A percentile compares a stretch with the other conserved stretches of the same genome.
Conservation (phyloP, 345 rosid genomes). For the Limnanthes douglasii region DNA sequence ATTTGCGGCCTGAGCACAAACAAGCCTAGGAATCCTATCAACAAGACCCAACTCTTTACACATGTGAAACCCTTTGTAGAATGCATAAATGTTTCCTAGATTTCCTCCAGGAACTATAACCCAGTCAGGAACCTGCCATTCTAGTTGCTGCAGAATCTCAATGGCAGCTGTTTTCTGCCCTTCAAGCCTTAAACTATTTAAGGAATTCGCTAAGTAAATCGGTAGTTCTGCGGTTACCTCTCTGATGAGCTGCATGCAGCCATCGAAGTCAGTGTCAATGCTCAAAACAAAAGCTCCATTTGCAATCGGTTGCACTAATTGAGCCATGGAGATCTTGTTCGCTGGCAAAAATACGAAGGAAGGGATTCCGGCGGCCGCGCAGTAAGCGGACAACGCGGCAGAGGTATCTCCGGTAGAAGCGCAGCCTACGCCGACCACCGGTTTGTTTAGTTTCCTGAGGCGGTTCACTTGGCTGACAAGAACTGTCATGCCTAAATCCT, state of each 20-base stretch:
- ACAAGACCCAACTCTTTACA: constrained; percentile 35
- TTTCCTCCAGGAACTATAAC: constrained; percentile 40
- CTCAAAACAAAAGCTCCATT: constrained; percentile 40
- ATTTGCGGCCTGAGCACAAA: constrained; percentile 38
- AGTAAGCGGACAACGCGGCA: constrained; percentile 30
- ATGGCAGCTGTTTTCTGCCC: constrained; percentile 41
- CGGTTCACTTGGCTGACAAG: constrained; percentile 31
- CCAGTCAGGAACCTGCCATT: constrained; percentile 42
- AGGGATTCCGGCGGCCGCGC: constrained; percentile 34
- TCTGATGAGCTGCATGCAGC: constrained; percentile 33
- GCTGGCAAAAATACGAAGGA: constrained; percentile 33
- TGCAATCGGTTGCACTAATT: constrained; percentile 33
- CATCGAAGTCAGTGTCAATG: constrained; percentile 37
- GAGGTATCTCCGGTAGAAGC: constrained; percentile 41
- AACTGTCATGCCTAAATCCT: constrained; percentile 40
- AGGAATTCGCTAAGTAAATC: constrained; percentile 31
- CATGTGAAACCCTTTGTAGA: constrained; percentile 34
- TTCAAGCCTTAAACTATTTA: constrained; percentile 34
- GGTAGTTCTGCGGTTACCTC: constrained; percentile 35
- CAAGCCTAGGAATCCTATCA: constrained; percentile 30
- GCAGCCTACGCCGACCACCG: constrained; percentile 30
- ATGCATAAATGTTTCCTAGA: constrained; percentile 35
- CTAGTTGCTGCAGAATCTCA: constrained; percentile 40
- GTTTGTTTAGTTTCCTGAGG: constrained; percentile 25
- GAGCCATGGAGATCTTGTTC: constrained; percentile 32